These are phyloP conservation scores for Tylopilus vinaceipallidus DNA, from an alignment of 768 basidiomycete species.

Conservation along the genomic window DNA sequence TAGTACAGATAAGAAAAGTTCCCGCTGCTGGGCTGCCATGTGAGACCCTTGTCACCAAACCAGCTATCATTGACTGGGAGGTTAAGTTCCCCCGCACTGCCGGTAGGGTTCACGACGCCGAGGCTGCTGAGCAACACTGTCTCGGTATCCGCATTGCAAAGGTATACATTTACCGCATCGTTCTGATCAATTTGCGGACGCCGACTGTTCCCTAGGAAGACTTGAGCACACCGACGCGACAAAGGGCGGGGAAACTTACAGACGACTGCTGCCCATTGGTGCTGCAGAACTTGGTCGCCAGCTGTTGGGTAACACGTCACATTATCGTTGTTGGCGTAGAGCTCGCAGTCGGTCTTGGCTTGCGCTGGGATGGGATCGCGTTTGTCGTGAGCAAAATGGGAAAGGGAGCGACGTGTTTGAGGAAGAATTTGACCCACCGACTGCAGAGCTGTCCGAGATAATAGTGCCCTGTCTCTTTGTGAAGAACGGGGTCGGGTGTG, in stretches of 20 bases:
- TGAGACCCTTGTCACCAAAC: conserved; percentile 57
- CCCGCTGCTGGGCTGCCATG: conserved; percentile 42
- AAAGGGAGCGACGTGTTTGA: conserved; percentile 6
- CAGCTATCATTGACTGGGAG: conserved; percentile 71
- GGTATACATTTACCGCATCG: conserved; percentile 70
- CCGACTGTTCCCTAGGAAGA: conserved; percentile 65
- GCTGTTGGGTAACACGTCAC: conserved; percentile 73
- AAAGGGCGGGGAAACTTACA: conserved; percentile 53
- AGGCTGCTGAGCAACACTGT: conserved; percentile 42
- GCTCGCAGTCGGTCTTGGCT: conserved; percentile 51
- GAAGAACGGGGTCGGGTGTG: conserved; percentile 10
- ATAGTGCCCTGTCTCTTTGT: conserved; percentile 23
- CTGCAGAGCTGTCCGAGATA: conserved; percentile 25
- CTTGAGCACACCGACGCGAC: conserved; percentile 11
- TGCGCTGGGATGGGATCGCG: conserved; percentile 19
- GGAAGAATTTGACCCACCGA: conserved; percentile 25
- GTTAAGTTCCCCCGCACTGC: conserved; percentile 50
- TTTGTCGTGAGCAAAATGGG: conserved; percentile 7
- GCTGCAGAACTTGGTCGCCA: conserved; percentile 61
- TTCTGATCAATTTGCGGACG: conserved; percentile 63
- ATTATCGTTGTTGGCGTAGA: conserved; percentile 64
- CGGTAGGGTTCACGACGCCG: conserved; percentile 52
- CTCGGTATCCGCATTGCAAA: conserved; percentile 70
- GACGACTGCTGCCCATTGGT: conserved; percentile 72
- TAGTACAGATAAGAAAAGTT: conserved; percentile 69